Evolutionary conservation across 495 filamentous ascomycete genomes (phyloP), one percentile per base, ranked within the genome.

Genomic region (Tuber indicum): DNA sequence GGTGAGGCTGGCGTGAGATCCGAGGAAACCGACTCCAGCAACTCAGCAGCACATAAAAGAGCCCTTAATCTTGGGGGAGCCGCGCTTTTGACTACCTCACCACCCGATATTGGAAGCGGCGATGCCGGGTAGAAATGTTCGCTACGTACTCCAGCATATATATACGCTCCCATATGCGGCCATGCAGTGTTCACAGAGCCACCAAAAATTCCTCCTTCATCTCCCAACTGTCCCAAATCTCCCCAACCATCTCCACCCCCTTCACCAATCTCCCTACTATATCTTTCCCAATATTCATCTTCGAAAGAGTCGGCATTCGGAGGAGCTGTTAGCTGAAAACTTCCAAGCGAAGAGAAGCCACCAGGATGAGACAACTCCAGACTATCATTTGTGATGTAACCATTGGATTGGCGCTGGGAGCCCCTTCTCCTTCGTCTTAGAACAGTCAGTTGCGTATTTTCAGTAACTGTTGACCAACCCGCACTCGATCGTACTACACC

Each of bases 1-100:
- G 12, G 52, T 16, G n/a, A 62, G n/a, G 23, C 14, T 62, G 12
- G 52, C 10, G 10, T 16, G 23, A 32, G 52, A 14, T 62, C 47
- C 47, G 47, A 62, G n/a, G n/a, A 62, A 62, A 62, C 52, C 52
- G 52, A 62, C 52, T 62, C 52, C n/a, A 62, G 3, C 52, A 62
- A 32, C 12, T 62, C 12, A 62, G n/a, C 52, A 32, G 52, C 52
- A 9, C 14, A 32, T 14, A 62, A 32, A 62, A 62, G 52, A 62
- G n/a, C 10, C n/a, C 52, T 62, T 32, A 32, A 32, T 3, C n/a
- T 62, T 62, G 52, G 52, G 52, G 52, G 52, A 62, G 52, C n/a
- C 16, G 52, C 14, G 12, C 52, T 62, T 32, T 62, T 32, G 23
- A 6, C 52, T 26, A 26, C n/a, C 2, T 0, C 52, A 62, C 12